These are phyloP conservation scores for Teratosphaeriaceae sp. DNA, from an alignment of 2,329 filamentous ascomycete genomes.

Conservation along the genomic window DNA sequence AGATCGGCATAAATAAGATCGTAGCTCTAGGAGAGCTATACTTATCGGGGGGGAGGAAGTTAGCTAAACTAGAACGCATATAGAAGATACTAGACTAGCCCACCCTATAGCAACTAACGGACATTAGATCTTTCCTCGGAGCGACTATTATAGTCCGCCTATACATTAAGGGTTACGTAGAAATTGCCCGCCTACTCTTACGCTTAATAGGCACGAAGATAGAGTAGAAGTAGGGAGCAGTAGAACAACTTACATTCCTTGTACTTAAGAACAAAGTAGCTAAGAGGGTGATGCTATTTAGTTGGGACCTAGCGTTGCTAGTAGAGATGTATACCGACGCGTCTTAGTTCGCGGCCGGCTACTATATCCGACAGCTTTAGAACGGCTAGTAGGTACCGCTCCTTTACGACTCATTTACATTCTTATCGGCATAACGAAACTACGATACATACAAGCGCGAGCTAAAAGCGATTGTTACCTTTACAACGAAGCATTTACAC, in stretches of 20 bases:
- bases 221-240: not conserved
- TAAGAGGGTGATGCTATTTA: not conserved
- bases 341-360: not conserved
- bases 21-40: not conserved
- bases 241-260: not conserved
- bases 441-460: not conserved
- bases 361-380: not conserved
- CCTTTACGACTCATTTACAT: not conserved
- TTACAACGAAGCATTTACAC: not conserved
- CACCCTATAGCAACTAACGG: not conserved
- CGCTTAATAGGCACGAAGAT: not conserved
- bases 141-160: not conserved
- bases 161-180: not conserved
- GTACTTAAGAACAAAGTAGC: not conserved
- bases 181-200: not conserved
- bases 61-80: not conserved
- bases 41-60: not conserved
- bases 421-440: not conserved
- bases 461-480: not conserved
- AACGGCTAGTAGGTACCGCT: not conserved
- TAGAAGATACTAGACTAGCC: not conserved
- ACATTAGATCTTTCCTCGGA: not conserved
- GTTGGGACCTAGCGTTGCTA: not conserved
- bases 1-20: not conserved
- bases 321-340: not conserved